Base-by-base conservation (phyloP, 441 rosid species). In the Jatropha podagrica region DNA sequence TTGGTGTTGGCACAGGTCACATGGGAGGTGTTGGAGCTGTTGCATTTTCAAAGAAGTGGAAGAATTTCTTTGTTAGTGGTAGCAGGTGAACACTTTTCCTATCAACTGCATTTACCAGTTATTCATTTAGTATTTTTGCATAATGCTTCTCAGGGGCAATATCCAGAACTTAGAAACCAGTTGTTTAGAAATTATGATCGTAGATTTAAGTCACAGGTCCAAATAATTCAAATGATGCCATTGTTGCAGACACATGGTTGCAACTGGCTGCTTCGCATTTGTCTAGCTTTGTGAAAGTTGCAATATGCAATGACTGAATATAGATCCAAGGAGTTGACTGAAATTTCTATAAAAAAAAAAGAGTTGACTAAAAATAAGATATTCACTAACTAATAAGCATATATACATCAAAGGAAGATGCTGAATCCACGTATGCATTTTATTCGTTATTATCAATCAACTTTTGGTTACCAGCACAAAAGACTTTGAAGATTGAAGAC, bases 1-100 rank as follows among this genome's bases (percentile, higher is more conserved):
- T 96, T 80, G 98, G 98, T 81, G 79, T 94, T 78, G 99, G 97
- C 69, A 81, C 80, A 20, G 97, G 99, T 71, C 99, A 96, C 85
- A 88, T 84, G 89, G 97, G 92, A 52, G 97, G 95, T 61, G 92
- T 96, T 72, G 94, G 91, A 77, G 97, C 98, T 72, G 88, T 96
- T 78, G 92, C 97, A 73, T 94, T 96, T 81, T 88, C 99, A 12
- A 96, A 89, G 83, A 96, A 85, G 83, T 61, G 67, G 69, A 81
- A 49, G 37, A 87, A 82, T 78, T 96, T 96, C 82, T 86, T 96
- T 83, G 95, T 96, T 74, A 92, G 96, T 81, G 99, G 96, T 68
- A 94, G 98, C 75, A 92, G 98, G 99, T 94, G 77, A 83, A 91
- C 77, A 18, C 76, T 79, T 74, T 10, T 59, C 23, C 18, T 4